These are phyloP conservation scores for Halenospora varia DNA, from an alignment of 495 filamentous ascomycete genomes.

Conservation along the genomic window DNA sequence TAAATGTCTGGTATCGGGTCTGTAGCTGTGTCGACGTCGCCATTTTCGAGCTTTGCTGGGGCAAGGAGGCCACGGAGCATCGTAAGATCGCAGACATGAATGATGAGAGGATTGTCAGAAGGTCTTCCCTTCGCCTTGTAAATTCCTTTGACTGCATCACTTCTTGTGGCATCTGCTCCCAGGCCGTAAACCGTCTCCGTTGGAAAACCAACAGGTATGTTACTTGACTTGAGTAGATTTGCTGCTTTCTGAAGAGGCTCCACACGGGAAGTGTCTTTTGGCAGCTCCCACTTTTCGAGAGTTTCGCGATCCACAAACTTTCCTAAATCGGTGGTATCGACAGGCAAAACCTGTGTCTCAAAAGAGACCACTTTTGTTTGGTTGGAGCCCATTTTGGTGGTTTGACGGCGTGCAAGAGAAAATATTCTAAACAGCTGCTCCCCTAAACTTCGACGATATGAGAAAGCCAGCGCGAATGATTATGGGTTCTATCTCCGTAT, in stretches of 20 bases:
- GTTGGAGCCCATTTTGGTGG: slow-evolving; percentile 12
- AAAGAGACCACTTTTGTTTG: slow-evolving; percentile 3
- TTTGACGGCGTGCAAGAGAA: neutral
- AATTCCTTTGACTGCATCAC: slow-evolving; percentile 81
- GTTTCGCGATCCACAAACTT: slow-evolving; percentile 13
- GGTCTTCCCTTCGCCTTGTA: slow-evolving; percentile 87
- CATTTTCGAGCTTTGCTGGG: slow-evolving; percentile 14
- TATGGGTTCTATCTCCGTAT: slow-evolving; percentile 16
- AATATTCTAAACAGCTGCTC: neutral
- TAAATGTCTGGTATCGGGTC: slow-evolving; percentile 74
- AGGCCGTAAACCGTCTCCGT: slow-evolving; percentile 98
- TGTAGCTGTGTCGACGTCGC: slow-evolving; percentile 26
- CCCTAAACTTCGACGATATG: slow-evolving; percentile 1
- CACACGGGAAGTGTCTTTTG: slow-evolving; percentile 3
- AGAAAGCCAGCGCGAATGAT: slow-evolving; percentile 19
- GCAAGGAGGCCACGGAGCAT: slow-evolving; percentile 58
- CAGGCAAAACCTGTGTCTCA: slow-evolving; percentile 16
- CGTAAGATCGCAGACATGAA: slow-evolving; percentile 77
- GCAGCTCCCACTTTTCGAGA: slow-evolving; percentile 23
- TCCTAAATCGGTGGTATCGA: slow-evolving; percentile 13
- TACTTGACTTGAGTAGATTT: slow-evolving; percentile 12
- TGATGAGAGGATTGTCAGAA: slow-evolving; percentile 91
- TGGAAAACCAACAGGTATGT: slow-evolving; percentile 81
- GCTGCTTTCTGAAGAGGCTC: slow-evolving; percentile 20
- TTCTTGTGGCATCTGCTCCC: slow-evolving; percentile 88